Conservation (phyloP, 257 asterid genomes). For the Plantago major region DNA sequence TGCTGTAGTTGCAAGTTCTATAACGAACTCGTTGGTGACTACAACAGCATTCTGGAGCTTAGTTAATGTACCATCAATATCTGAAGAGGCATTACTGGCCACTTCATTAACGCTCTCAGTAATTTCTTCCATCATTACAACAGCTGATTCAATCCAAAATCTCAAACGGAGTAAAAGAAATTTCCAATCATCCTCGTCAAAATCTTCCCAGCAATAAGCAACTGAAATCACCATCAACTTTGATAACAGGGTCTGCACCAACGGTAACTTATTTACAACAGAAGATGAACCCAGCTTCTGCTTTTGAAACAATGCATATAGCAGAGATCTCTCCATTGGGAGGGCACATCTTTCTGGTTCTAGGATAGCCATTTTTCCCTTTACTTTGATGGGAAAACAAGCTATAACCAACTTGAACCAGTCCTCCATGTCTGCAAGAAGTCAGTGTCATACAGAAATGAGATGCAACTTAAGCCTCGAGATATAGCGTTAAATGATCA, state of each 20-base stretch:
- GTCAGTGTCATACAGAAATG: conserved; percentile 18
- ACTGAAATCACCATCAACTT: conserved; percentile 62
- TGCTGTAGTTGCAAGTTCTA: conserved; percentile 74
- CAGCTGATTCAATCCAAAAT: conserved; percentile 87
- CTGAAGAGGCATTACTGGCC: conserved; percentile 33
- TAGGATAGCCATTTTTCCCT: conserved; percentile 41
- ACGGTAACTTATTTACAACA: conserved; percentile 66
- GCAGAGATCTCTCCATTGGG: conserved; percentile 50
- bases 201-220: conserved; percentile 91
- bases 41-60: conserved; percentile 42
- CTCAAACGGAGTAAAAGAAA: conserved; percentile 71
- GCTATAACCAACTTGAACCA: conserved; percentile 80
- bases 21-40: conserved; percentile 39
- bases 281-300: conserved; percentile 70
- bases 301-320: conserved; percentile 70
- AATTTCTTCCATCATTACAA: conserved; percentile 76
- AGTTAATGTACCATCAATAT: conserved; percentile 35
- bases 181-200: conserved; percentile 90
- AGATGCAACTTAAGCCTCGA: conserved; percentile 11
- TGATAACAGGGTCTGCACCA: conserved; percentile 68
- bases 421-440: conserved; percentile 73
- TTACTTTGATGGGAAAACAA: conserved; percentile 67
- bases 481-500: conserved; percentile 18
- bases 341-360: conserved; percentile 56
- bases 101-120: conserved; percentile 65